phyloP scores from a whole-genome alignment of 164 flowering plant genomes.

The Vitis vinifera region DNA sequence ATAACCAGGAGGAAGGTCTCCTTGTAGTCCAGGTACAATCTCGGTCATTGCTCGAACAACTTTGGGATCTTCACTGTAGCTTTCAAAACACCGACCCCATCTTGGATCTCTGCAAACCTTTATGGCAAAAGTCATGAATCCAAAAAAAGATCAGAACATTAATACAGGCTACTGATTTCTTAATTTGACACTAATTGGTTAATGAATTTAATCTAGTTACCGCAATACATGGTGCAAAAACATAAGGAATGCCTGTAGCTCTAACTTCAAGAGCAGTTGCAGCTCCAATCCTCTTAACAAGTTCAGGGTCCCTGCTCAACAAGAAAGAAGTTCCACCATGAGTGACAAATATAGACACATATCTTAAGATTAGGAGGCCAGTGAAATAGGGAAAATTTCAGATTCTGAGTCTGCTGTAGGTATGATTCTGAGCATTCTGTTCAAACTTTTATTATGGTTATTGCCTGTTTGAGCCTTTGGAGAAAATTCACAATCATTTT shows the following conservation, averaged over 20 bases:
- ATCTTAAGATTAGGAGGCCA: no score
- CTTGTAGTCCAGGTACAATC: slow-evolving; percentile 28
- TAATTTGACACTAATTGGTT: not conserved
- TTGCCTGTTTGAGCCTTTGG: no score
- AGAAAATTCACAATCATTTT: no score
- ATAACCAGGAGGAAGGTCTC: slow-evolving; percentile 17
- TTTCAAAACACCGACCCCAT: slow-evolving; percentile 36
- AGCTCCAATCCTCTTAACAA: slow-evolving; percentile 30
- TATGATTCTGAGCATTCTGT: no score
- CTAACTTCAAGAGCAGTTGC: slow-evolving; percentile 37
- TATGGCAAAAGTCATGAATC: not conserved
- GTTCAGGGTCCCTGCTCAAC: slow-evolving; percentile 27
- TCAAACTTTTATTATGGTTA: no score
- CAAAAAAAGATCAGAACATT: not conserved
- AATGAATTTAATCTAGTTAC: slow-evolving; percentile 6
- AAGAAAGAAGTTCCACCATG: not conserved
- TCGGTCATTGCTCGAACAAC: slow-evolving; percentile 31
- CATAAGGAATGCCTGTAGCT: slow-evolving; percentile 33
- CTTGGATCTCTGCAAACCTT: slow-evolving; percentile 39
- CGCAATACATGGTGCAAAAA: slow-evolving; percentile 33
- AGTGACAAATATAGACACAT: no score
- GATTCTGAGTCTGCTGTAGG: no score
- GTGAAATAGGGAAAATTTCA: no score
- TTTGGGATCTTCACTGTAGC: slow-evolving; percentile 32
- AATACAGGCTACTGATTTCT: no score